Base-by-base conservation (phyloP, 2,329 filamentous ascomycete genomes). In the Neurospora sp. region DNA sequence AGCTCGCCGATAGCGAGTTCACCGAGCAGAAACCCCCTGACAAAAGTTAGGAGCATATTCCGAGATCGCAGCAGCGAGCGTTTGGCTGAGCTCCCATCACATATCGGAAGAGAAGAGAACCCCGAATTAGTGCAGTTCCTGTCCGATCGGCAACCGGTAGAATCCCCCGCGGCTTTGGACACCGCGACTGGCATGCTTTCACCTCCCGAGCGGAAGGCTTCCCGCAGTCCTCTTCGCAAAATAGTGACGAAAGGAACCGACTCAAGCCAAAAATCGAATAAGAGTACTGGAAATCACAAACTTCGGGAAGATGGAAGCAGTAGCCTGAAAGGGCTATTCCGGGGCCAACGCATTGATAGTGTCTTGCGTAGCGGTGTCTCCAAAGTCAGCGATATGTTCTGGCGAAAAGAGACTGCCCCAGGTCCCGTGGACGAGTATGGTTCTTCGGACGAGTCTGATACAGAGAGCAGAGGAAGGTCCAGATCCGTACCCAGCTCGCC, bases 261-360 rank as follows among this genome's bases (percentile, higher is more conserved):
- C 33, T 83, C 85, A 69, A 83, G 77, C 74, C 82, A 81, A 76
- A 88, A 82, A 72, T 81, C 82, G 66, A 82, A 83, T 71, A 80
- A 81, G 71, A 85, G 82, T 65, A 79, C 82, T 36, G 82, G 82
- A 23, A 89, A 85, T 75, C 74, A 85, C n/a, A 82, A 81, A 28
- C 78, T 81, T 19, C 82, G 78, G 69, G 82, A 85, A 46, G 82
- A 86, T 69, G 77, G 80, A 46, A 87, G 87, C 10, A 71, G 74
- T 19, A 88, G 87, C 41, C 83, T 93, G 8, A 87, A 89, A 57
- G 88, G 90, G 6, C 89, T 97, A 66, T 91, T 97, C 80, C 95
- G 93, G 80, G 90, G 89, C 2, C 87, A 88, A 67, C 85, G 91
- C 69, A 88, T 95, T 72, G 91, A 92, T 71, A 91, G 88, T 38